Percentiles rank a stretch among this genome's conserved stretches.
phyloP scores from a whole-genome alignment of 2,329 filamentous ascomycete species.

The Paraphaeosphaeria sporulosa region DNA sequence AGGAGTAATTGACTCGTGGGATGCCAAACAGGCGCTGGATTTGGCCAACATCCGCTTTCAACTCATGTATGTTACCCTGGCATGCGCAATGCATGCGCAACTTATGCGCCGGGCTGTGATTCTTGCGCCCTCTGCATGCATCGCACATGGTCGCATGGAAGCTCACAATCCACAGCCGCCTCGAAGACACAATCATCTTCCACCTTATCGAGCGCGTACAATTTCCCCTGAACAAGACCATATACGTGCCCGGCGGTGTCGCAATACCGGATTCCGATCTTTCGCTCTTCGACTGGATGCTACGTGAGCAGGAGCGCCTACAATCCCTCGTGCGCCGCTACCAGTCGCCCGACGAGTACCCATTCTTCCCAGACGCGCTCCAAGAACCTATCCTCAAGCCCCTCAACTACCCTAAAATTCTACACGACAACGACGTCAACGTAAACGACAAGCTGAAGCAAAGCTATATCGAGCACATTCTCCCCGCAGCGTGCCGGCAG shows the following conservation, averaged over 20 bases:
- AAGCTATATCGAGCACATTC: slow-evolving; percentile 82
- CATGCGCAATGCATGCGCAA: neutral
- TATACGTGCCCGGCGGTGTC: slow-evolving; percentile 84
- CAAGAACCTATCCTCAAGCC: slow-evolving; percentile 85
- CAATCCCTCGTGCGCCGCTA: slow-evolving; percentile 95
- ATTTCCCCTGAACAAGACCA: slow-evolving; percentile 88
- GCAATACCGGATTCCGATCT: slow-evolving; percentile 75
- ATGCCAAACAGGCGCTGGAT: slow-evolving; percentile 85
- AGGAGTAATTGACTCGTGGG: slow-evolving; percentile 83
- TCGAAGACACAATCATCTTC: slow-evolving; percentile 98
- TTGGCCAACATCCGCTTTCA: slow-evolving; percentile 92
- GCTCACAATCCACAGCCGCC: slow-evolving; percentile 67
- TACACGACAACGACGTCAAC: slow-evolving; percentile 88
- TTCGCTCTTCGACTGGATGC: slow-evolving; percentile 93
- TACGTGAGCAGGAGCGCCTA: slow-evolving; percentile 85
- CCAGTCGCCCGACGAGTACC: slow-evolving; percentile 95
- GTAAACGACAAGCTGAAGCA: slow-evolving; percentile 87
- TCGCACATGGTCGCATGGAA: neutral
- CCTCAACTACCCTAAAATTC: slow-evolving; percentile 84
- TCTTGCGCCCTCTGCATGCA: neutral
- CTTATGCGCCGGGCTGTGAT: neutral
- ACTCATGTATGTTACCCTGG: slow-evolving; percentile 73
- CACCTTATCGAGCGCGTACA: slow-evolving; percentile 98
- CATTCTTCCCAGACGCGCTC: slow-evolving; percentile 88
- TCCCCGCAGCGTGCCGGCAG: slow-evolving; percentile 82